Base-by-base conservation (phyloP, 805 yeast genomes). In the Metschnikowia peoriensis region DNA sequence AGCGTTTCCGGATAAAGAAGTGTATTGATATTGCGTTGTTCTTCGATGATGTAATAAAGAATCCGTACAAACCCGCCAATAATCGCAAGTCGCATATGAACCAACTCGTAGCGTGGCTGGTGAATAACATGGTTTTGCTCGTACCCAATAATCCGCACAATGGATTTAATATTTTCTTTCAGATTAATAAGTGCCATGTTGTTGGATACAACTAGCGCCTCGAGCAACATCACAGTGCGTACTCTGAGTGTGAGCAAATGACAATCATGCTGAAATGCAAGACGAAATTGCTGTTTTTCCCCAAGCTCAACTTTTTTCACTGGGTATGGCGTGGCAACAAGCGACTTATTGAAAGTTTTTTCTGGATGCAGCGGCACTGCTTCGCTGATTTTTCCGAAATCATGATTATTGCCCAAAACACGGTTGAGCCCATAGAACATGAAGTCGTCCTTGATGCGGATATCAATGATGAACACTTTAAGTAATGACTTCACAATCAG, bases 341-440 rank as follows among this genome's bases (percentile, higher is more conserved):
- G 49, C 15, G 53, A 35, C n/a, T 41, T 41, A 15, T 47, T 41
- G 34, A 53, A 41, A 7, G 47, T 16, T 27, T 44, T 12, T 10
- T 51, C 54, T 2, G 54, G 53, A 8, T 43, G 27, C 22, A 32
- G 43, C 1, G 83, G 80, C 5, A 81, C 67, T 3, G 80, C 62
- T 29, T 69, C 63, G 17, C 76, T 77, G 35, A 84, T 59, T 16
- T 79, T 69, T 11, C 54, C 56, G 29, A 73, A 67, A 59, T 78
- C 81, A 1, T 56, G 50, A 53, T 80, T 81, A 56, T 80, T 79
- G 0, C 89, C 89, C 32, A 81, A 49, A 4, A 73, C 55, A 52
- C 85, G 62, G 61, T 81, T 84, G 44, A 85, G 65, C 0, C 89
- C 88, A 58, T 70, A 79, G 44, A 81, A 69, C 58, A 73, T 67